phyloP scores from a whole-genome alignment of 306 rosid species.

The Cucurbita moschata region DNA sequence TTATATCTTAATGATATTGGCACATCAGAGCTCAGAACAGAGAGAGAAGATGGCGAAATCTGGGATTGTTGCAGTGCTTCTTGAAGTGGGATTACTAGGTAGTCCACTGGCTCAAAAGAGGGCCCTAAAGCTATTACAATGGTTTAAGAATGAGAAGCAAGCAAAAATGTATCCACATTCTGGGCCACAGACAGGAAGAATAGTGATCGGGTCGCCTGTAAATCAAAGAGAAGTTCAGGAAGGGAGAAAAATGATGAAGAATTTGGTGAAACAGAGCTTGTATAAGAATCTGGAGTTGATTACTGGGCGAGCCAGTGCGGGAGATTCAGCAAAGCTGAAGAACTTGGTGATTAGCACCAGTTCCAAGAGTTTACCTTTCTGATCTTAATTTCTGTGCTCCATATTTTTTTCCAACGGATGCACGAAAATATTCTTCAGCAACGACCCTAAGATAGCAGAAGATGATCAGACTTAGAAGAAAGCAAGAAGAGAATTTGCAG shows the following conservation, averaged over 20 bases:
- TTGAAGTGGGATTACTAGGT: conserved; percentile 72
- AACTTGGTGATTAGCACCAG: conserved; percentile 72
- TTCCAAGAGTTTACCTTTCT: conserved; percentile 85
- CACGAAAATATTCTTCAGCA: neutral
- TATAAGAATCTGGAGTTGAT: conserved; percentile 75
- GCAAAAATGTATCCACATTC: conserved; percentile 75
- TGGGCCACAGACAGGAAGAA: conserved; percentile 74
- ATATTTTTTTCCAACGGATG: neutral
- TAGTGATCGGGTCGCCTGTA: conserved; percentile 45
- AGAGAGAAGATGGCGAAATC: conserved; percentile 57
- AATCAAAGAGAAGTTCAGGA: conserved; percentile 33
- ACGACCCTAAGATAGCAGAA: neutral
- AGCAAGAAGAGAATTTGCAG: neutral
- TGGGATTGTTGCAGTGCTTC: conserved; percentile 57
- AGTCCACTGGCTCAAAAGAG: conserved; percentile 77
- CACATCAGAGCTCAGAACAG: conserved; percentile 74
- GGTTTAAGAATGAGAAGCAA: conserved; percentile 80
- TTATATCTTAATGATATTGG: conserved; percentile 74
- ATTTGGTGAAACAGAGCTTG: conserved; percentile 76
- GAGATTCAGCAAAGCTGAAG: conserved; percentile 43
- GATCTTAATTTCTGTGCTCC: conserved; percentile 5
- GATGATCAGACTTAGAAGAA: neutral
- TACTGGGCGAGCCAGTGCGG: conserved; percentile 56
- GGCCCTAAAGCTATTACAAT: conserved; percentile 63
- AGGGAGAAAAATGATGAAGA: conserved; percentile 85